Conservation (phyloP, 768 basidiomycete genomes). For the Hypholoma sublateritium region DNA sequence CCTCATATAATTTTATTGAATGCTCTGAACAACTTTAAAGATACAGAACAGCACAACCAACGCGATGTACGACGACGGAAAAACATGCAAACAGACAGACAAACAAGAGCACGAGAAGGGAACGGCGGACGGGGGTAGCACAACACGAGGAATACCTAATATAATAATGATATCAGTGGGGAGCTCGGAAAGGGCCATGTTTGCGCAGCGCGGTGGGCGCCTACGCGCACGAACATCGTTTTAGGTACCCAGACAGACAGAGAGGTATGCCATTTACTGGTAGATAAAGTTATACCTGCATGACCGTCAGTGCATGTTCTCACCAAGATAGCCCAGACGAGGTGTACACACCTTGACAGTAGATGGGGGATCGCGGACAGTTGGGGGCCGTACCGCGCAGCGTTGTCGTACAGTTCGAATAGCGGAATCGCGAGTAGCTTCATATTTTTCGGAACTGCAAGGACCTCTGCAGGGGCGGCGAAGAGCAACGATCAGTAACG, state of each 20-base stretch:
- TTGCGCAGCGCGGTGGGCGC: too few species aligned
- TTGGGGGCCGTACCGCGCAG: constrained; percentile 92
- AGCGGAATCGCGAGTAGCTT: constrained; percentile 95
- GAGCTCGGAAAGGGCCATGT: too few species aligned
- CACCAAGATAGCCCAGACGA: background rate
- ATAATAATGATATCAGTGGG: too few species aligned
- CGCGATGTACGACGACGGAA: too few species aligned
- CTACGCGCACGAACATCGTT: background rate
- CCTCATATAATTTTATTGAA: too few species aligned
- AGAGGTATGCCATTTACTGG: constrained; percentile 12
- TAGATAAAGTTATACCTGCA: constrained; percentile 21
- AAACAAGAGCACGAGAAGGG: too few species aligned
- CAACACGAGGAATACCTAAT: too few species aligned
- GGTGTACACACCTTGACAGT: constrained; percentile 64
- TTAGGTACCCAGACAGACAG: background rate
- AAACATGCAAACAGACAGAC: too few species aligned
- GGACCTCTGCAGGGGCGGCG: constrained; percentile 61
- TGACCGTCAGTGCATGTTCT: constrained; percentile 62
- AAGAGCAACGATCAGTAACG: background rate
- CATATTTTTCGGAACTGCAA: constrained; percentile 98
- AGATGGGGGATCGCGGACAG: constrained; percentile 92
- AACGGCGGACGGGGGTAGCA: too few species aligned
- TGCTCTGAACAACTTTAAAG: too few species aligned
- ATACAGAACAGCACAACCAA: too few species aligned
- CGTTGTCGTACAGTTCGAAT: constrained; percentile 97